A percentile compares a stretch with the other conserved stretches of the same genome.
phyloP scores from a whole-genome alignment of 225 moss, liverwort and hornwort genomes.

The Straminergon stramineum region DNA sequence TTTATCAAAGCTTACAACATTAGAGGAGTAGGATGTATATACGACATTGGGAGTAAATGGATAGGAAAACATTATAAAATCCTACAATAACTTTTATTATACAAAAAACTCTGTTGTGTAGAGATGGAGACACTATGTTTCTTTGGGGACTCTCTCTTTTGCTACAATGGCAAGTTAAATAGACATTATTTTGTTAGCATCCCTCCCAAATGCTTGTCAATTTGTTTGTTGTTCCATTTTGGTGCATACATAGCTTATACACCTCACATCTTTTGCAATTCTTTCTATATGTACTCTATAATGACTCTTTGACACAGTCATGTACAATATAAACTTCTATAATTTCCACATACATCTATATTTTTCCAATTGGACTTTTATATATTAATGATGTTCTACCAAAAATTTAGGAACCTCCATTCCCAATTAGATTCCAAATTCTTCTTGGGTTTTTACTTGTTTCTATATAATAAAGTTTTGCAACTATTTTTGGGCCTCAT shows the following conservation, averaged over 20 bases:
- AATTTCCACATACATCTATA: not conserved
- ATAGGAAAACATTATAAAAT: not conserved
- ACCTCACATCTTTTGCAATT: not conserved
- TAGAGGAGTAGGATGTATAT: not conserved
- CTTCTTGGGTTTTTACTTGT: not conserved
- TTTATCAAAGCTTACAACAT: not conserved
- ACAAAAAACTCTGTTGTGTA: accelerated
- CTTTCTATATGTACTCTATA: not conserved
- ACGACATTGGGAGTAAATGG: not conserved
- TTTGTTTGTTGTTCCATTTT: not conserved
- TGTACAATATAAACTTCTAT: not conserved
- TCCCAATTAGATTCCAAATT: not conserved
- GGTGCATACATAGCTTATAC: not conserved
- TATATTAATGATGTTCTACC: no score
- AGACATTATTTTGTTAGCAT: not conserved
- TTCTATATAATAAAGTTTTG: not conserved
- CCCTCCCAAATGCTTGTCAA: not conserved
- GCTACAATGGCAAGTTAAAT: not conserved
- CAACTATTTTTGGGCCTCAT: not conserved
- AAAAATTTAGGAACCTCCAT: not conserved
- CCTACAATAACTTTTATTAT: not conserved
- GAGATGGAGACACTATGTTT: not conserved
- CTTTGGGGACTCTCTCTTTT: not conserved
- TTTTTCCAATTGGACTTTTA: no score
- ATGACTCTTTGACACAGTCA: not conserved